Evolutionary conservation across 495 filamentous ascomycete species (phyloP), one percentile per base, ranked within the genome.

Genomic region (Talaromyces trachyspermus): DNA sequence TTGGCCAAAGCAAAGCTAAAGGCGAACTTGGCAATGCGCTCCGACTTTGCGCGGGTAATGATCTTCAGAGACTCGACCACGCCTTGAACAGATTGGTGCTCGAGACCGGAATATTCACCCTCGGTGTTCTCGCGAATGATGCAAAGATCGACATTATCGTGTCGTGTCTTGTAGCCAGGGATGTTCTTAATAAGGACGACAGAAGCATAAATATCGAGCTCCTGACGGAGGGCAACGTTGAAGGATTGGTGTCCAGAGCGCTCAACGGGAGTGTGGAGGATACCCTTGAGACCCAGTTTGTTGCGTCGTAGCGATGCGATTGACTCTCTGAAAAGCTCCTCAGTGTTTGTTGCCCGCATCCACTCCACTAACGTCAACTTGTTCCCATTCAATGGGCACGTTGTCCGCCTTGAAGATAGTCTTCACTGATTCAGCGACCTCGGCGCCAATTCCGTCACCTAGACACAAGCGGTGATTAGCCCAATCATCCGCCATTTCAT

Each of bases 111-210:
- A 76, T 98, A 98, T 78, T 98, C 92, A 59, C 92, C 92, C 75
- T 98, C 92, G 63, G 92, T 98, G 75, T 98, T 98, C 76, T 98
- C 92, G 69, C 92, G 92, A 68, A 98, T 95, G 66, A 98, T 95
- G 80, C 89, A 95, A 47, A 98, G 79, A 64, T 98, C 94, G 65
- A 98, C 86, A 64, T 90, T 79, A 59, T 95, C 83, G 76, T 98
- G 92, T 60, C 92, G 89, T 43, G 94, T 97, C 69, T 94, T 66
- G 74, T 97, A 96, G 49, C 92, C 92, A 49, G 92, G 92, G 62
- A 98, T 97, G 75, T 97, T 98, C 80, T 97, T 97, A 77, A 98
- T 86, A 45, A 97, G 79, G 52, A 89, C 88, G 63, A 98, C 90
- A 37, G 91, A 96, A 61, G 92, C 92, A 67, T 97, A 98, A 71